A percentile compares a stretch with the other conserved stretches of the same genome.
phyloP scores from a whole-genome alignment of 2,329 filamentous ascomycete genomes.

The Ascochyta pisi region DNA sequence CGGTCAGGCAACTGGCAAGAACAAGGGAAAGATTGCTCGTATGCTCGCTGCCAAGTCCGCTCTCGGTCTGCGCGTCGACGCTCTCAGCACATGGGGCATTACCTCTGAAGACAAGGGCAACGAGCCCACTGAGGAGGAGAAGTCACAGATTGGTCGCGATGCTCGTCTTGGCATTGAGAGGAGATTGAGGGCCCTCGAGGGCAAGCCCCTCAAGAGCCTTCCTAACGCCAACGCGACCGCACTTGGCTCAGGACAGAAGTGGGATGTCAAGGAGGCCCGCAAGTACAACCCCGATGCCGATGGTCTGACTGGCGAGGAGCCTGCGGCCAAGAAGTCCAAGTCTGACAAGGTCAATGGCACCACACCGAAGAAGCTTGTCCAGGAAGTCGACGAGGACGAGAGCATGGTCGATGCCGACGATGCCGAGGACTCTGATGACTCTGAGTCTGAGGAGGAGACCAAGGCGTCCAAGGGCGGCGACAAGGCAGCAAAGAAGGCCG shows the following conservation, averaged over 20 bases:
- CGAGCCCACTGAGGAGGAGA: slow-evolving; percentile 84
- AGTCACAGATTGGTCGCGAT: slow-evolving; percentile 77
- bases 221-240: slow-evolving; percentile 63
- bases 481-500: slow-evolving; percentile 51
- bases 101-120: slow-evolving; percentile 58
- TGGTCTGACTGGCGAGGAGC: slow-evolving; percentile 74
- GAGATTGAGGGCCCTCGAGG: slow-evolving; percentile 79
- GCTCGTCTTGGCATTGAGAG: slow-evolving; percentile 77
- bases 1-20: slow-evolving; percentile 94
- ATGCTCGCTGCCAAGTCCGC: slow-evolving; percentile 94
- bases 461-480: slow-evolving; percentile 44
- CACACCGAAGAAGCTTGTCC: slow-evolving; percentile 54
- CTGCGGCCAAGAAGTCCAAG: slow-evolving; percentile 64
- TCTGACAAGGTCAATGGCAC: slow-evolving; percentile 49
- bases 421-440: slow-evolving; percentile 46
- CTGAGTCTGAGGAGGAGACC: slow-evolving; percentile 39
- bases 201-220: slow-evolving; percentile 83
- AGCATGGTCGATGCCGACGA: slow-evolving; percentile 47
- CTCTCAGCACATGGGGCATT: slow-evolving; percentile 77
- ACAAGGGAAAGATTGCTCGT: slow-evolving; percentile 99
- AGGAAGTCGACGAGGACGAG: slow-evolving; percentile 57
- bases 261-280: slow-evolving; percentile 88
- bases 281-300: slow-evolving; percentile 97
- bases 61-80: slow-evolving; percentile 90
- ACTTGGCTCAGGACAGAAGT: slow-evolving; percentile 68